These are phyloP conservation scores for Metarhizium humberi DNA, from an alignment of 2,329 filamentous ascomycete species.

Conservation along the genomic window DNA sequence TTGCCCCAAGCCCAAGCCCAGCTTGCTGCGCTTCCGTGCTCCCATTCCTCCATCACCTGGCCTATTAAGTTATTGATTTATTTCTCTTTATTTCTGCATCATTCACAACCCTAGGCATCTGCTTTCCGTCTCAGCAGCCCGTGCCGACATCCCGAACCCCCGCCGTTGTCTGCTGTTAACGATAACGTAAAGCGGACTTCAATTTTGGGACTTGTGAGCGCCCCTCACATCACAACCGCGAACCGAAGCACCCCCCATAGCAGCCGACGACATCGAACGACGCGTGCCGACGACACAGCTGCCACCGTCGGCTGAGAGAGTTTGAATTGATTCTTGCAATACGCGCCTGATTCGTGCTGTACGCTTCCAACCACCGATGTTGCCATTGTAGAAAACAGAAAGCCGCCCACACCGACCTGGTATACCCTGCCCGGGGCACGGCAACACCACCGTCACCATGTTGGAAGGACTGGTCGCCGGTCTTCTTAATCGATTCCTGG, in stretches of 20 bases:
- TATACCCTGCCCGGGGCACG: slow-evolving; percentile 63
- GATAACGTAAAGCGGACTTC: not conserved
- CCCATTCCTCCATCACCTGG: not conserved
- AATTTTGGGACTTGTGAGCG: not conserved
- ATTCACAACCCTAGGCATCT: not conserved
- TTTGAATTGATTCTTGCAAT: not conserved
- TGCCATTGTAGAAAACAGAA: slow-evolving; percentile 7
- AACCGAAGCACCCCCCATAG: not conserved
- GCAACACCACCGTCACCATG: slow-evolving; percentile 58
- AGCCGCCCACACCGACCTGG: slow-evolving; percentile 7
- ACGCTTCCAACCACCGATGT: slow-evolving; percentile 10
- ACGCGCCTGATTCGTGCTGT: not conserved
- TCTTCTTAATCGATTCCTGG: slow-evolving; percentile 96
- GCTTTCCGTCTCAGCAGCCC: not conserved
- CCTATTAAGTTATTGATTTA: not conserved
- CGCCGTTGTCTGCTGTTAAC: too few species aligned
- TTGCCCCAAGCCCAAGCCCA: not conserved
- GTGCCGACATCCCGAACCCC: not conserved
- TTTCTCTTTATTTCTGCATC: not conserved
- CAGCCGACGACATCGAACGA: not conserved
- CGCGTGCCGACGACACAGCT: not conserved
- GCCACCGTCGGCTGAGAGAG: not conserved
- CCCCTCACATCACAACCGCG: not conserved
- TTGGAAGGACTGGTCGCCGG: slow-evolving; percentile 95
- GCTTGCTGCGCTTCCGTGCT: not conserved